These are phyloP conservation scores for Neckera pumila DNA, from an alignment of 225 moss, liverwort and hornwort species.

Conservation along the genomic window DNA sequence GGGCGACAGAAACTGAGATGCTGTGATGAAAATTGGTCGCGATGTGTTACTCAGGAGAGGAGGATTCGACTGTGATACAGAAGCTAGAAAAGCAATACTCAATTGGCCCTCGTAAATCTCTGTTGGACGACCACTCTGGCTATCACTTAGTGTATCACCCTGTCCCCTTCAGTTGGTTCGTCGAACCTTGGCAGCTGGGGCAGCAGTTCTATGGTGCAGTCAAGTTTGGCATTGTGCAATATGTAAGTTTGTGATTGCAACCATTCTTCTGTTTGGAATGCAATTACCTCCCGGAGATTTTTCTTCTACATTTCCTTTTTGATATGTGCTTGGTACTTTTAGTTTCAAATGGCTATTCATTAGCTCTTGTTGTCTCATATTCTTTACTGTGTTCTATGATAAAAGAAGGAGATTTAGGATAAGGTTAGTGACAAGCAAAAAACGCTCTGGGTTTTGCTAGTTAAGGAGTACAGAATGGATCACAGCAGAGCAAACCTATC, in stretches of 20 bases:
- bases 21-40: neutral
- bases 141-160: constrained; percentile 57
- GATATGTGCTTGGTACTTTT: neutral
- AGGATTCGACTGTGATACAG: constrained; percentile 38
- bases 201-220: constrained; percentile 59
- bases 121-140: constrained; percentile 29
- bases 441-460: neutral
- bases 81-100: constrained; percentile 68
- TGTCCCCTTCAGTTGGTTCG: constrained; percentile 68
- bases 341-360: neutral
- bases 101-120: constrained; percentile 48
- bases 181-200: constrained; percentile 76
- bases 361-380: neutral
- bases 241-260: constrained; percentile 38
- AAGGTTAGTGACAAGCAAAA: no score
- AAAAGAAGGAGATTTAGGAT: no score
- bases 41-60: constrained; percentile 47
- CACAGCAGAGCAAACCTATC: neutral
- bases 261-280: neutral
- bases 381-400: no score
- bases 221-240: constrained; percentile 97
- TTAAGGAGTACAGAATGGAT: neutral
- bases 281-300: neutral
- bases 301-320: neutral
- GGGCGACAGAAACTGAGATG: neutral